Evolutionary conservation across 495 filamentous ascomycete species (phyloP), one percentile per base, ranked within the genome.

Genomic region (Talaromyces thailandensis): DNA sequence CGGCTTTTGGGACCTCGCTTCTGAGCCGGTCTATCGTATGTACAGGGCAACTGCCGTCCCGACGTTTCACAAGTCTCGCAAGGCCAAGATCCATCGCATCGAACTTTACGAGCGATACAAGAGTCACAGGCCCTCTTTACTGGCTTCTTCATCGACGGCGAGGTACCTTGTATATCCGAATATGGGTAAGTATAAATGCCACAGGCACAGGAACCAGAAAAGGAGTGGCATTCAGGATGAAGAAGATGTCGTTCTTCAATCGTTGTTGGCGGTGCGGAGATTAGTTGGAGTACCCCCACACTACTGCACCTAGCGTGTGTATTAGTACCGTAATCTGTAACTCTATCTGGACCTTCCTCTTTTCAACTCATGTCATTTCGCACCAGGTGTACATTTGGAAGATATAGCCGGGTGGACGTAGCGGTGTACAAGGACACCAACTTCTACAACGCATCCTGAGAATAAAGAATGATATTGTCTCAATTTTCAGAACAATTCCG

Each of bases 21-120:
- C 51, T 65, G 69, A 8, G 65, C 66, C 4, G 70, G 70, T 56
- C 56, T 71, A 40, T 73, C 37, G 37, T 73, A 74, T 6, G 72
- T 74, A 62, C 72, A 74, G 6, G 29, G 56, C 5, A 70, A 63
- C 25, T 58, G 61, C 21, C 64, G 71, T 14, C 59, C 26, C 16
- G 66, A 64, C 52, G 64, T 35, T 12, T 64, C 62, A 37, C 72
- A 74, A 16, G 69, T 69, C 48, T 67, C 58, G 61, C 72, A 74
- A 25, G 70, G 70, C 68, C 65, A 73, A 8, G 67, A 60, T 26
- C 70, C 72, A 52, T 63, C 70, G 63, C 72, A 74, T 51, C 70
- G 72, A 14, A 74, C 66, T 61, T 74, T 74, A 37, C 72, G 66
- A 31, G 65, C 62, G 43, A 73, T 74, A 37, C 70, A 74, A 26